A percentile compares a stretch with the other conserved stretches of the same genome.
Conservation (phyloP, 2,329 filamentous ascomycete species). For the Alternaria incomplexa region DNA sequence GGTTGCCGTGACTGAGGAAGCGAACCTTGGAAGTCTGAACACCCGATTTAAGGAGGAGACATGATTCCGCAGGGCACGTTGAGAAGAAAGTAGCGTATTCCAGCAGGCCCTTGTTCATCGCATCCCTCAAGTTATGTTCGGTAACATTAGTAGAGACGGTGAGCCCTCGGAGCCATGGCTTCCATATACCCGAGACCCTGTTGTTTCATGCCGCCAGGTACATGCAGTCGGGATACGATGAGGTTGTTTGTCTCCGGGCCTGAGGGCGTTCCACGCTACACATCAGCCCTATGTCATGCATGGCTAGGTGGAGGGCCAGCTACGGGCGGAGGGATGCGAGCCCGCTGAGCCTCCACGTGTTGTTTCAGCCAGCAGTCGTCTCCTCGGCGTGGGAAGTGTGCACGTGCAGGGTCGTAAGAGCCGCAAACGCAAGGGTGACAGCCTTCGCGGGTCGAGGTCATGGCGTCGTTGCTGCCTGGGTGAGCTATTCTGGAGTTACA, state of each 20-base stretch:
- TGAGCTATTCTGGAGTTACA: not conserved
- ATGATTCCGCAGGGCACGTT: not conserved
- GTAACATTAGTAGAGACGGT: not conserved
- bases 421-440: not conserved
- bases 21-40: not conserved
- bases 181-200: not conserved
- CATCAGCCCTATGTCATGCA: not conserved
- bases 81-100: not conserved
- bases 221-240: not conserved
- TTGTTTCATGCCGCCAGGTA: not conserved
- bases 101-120: not conserved
- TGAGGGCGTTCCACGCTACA: not conserved
- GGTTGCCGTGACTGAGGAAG: not conserved
- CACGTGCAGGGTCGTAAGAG: not conserved
- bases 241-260: not conserved
- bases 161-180: not conserved
- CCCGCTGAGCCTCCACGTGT: constrained; percentile 11
- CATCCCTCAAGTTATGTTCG: not conserved
- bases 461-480: not conserved
- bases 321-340: not conserved
- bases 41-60: not conserved
- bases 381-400: not conserved
- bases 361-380: constrained; percentile 5
- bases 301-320: not conserved
- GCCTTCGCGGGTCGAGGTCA: not conserved